Evolutionary conservation across 352 stramenopile genomes (phyloP).

Genomic region (Phytopythium aichiense): DNA sequence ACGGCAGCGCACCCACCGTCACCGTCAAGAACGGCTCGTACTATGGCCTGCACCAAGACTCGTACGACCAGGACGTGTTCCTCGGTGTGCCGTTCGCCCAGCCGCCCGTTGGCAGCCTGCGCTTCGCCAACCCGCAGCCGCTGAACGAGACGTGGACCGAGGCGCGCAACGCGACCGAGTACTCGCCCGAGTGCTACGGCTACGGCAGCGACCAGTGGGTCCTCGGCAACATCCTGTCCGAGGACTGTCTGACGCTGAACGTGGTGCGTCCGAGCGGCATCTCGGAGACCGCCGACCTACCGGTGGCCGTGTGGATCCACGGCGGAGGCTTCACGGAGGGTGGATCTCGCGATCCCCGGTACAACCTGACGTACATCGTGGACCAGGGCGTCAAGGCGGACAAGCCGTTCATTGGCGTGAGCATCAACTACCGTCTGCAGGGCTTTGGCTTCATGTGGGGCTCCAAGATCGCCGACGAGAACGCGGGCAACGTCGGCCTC

Average conservation of each 20-base stretch:
- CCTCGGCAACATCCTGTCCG: slow-evolving; percentile 17
- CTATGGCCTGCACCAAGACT: too few relatives aligned
- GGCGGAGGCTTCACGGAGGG: slow-evolving; percentile 18
- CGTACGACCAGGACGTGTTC: too few relatives aligned
- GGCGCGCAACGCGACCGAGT: too few relatives aligned
- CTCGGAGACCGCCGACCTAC: slow-evolving; percentile 10
- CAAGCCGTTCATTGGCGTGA: slow-evolving; percentile 30
- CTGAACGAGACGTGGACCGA: too few relatives aligned
- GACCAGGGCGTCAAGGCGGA: slow-evolving; percentile 14
- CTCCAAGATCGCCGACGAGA: slow-evolving; percentile 27
- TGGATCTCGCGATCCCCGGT: slow-evolving; percentile 18
- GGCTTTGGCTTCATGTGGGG: slow-evolving; percentile 31
- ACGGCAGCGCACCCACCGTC: too few relatives aligned
- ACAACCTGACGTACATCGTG: slow-evolving; percentile 29
- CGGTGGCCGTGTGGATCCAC: slow-evolving; percentile 24
- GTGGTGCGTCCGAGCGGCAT: slow-evolving; percentile 45
- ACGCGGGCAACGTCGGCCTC: slow-evolving; percentile 77
- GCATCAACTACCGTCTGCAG: slow-evolving; percentile 36
- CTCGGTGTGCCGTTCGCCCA: too few relatives aligned
- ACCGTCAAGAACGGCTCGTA: too few relatives aligned
- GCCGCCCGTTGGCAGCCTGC: too few relatives aligned
- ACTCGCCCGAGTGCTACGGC: too few relatives aligned
- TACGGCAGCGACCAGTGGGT: too few relatives aligned
- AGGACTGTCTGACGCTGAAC: slow-evolving; percentile 89
- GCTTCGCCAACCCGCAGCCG: too few relatives aligned